Evolutionary conservation across 2,329 filamentous ascomycete species (phyloP), one percentile per base, ranked within the genome.

Genomic region (Rhytidhysteron rufulum): DNA sequence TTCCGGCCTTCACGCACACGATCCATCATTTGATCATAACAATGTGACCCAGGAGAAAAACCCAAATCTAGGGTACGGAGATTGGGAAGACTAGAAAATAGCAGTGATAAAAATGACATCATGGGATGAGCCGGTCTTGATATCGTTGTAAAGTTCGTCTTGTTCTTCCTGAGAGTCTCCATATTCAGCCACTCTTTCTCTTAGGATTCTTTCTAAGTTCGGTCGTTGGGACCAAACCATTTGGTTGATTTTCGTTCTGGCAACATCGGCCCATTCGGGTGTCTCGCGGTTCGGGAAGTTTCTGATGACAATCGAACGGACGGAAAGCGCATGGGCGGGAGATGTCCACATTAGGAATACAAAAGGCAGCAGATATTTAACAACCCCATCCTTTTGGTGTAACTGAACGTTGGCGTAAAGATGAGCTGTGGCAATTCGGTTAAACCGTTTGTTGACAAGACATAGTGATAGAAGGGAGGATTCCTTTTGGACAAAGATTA

Each of bases 381-480:
- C 3, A 4, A 13, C 31, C 18, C 5, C 2, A 37, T n/a, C 17
- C 38, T 18, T 6, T 37, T 24, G 4, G 29, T 30, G 8, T 31
- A 34, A 16, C n/a, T 4, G 17, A 17, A 43, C 31, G 10, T 19
- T 8, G 2, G 32, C 11, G 22, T 44, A 44, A n/a, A 44, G 29
- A 30, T 37, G 34, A 5, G 42, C 31, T 10, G 27, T 44, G 9
- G 33, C 37, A 15, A 44, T 32, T 13, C 42, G 32, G 18, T 37
- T 40, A n/a, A 44, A 11, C 21, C 29, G 34, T 34, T 44, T 44
- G 10, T 32, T 33, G 11, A 22, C 30, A 3, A 30, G 13, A 17
- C 37, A 40, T 15, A 44, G 27, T 2, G 30, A 5, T 3, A 16
- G 10, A 3, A 43, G 37, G 13, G 31, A 15, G 4, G 31, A 33